Evolutionary conservation across 139 green algal genomes (phyloP).

Genomic region (Chlorella sorokiniana): DNA sequence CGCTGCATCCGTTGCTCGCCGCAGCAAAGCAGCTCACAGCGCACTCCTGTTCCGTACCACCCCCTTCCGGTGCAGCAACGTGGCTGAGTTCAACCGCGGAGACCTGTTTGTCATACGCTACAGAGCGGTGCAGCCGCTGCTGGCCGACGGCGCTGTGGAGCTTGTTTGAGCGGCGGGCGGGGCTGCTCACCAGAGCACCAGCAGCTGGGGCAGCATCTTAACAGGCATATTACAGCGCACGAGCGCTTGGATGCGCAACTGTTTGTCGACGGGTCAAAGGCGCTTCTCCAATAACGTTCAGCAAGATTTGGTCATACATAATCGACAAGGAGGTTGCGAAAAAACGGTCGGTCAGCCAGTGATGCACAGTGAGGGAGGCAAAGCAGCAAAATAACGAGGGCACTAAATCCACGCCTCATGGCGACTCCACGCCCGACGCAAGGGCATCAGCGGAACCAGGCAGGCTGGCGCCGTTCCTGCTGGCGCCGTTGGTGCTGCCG

Average conservation of each 20-base stretch:
- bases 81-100: conserved; percentile 50
- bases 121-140: conserved; percentile 37
- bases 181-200: neutral
- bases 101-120: conserved; percentile 64
- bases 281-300: no score
- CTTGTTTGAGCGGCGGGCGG: conserved; percentile 29
- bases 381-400: no score
- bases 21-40: neutral
- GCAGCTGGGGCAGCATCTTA: neutral
- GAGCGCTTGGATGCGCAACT: no score
- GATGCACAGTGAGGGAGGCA: no score
- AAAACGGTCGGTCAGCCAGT: no score
- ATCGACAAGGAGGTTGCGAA: no score
- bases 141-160: conserved; percentile 41
- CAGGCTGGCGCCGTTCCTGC: neutral
- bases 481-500: no score
- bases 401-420: no score
- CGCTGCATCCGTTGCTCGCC: neutral
- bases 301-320: no score
- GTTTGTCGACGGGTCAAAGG: no score
- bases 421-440: no score
- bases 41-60: neutral
- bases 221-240: neutral
- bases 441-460: no score
- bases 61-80: conserved; percentile 36